phyloP scores from a whole-genome alignment of 257 asterid genomes.

The Lantana camara region DNA sequence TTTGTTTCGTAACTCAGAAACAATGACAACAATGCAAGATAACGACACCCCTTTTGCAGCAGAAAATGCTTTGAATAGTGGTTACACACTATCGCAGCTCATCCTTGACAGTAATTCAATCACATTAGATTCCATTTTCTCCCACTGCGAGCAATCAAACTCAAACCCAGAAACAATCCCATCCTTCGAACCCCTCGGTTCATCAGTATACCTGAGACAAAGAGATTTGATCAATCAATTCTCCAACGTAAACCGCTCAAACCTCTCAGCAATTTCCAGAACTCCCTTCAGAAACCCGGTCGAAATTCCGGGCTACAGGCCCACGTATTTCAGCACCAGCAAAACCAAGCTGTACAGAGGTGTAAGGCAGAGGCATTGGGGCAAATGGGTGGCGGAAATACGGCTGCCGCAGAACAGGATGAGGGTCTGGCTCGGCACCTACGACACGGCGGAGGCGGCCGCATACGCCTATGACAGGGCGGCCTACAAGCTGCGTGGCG shows the following conservation, averaged over 20 bases:
- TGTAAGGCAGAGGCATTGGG: slow-evolving; percentile 63
- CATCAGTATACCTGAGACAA: slow-evolving; percentile 62
- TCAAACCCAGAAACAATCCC: slow-evolving; percentile 23
- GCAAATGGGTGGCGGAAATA: slow-evolving; percentile 57
- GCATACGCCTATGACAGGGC: slow-evolving; percentile 70
- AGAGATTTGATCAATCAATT: slow-evolving; percentile 53
- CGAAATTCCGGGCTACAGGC: slow-evolving; percentile 13
- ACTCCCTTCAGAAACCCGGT: neutral
- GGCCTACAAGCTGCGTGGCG: slow-evolving; percentile 54
- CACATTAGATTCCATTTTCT: slow-evolving; percentile 67
- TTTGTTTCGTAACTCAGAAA: neutral
- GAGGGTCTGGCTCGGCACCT: slow-evolving; percentile 68
- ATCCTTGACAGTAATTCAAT: slow-evolving; percentile 49
- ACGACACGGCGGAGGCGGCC: slow-evolving; percentile 73
- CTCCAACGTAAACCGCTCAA: slow-evolving; percentile 25
- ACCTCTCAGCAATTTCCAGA: neutral
- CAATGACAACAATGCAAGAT: slow-evolving; percentile 41
- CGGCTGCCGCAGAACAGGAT: slow-evolving; percentile 48
- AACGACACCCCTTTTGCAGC: slow-evolving; percentile 11
- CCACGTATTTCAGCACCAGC: slow-evolving; percentile 27
- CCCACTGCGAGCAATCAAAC: slow-evolving; percentile 33
- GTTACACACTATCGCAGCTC: slow-evolving; percentile 56
- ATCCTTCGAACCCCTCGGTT: slow-evolving; percentile 51
- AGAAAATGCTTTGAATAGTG: slow-evolving; percentile 34
- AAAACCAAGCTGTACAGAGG: slow-evolving; percentile 56